Evolutionary conservation across 768 basidiomycete genomes (phyloP).

Genomic region (Suillus fuscotomentosus): DNA sequence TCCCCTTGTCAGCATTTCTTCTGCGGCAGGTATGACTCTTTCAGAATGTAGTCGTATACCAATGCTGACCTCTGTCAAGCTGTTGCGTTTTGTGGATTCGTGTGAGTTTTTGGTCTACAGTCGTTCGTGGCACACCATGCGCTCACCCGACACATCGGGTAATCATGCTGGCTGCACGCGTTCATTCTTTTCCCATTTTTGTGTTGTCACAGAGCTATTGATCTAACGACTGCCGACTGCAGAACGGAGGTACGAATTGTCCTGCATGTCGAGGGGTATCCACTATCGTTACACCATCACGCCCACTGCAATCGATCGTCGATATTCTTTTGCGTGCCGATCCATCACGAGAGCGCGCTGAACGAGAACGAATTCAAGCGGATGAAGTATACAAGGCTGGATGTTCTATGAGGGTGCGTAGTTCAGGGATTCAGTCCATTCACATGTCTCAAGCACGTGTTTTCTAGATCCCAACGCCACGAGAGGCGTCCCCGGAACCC

Average conservation of each 20-base stretch:
- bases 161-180: background rate
- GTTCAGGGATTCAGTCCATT: background rate
- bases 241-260: conserved; percentile 87
- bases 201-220: background rate
- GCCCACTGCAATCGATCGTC: conserved; percentile 68
- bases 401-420: conserved; percentile 58
- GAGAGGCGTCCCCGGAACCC: conserved; percentile 76
- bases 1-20: conserved; percentile 89
- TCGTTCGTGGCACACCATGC: background rate
- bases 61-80: conserved; percentile 53
- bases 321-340: conserved; percentile 70
- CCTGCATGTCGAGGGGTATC: conserved; percentile 78
- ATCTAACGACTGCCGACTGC: conserved; percentile 16
- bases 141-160: background rate
- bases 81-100: conserved; percentile 83
- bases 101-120: conserved; percentile 46
- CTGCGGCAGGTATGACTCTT: conserved; percentile 69
- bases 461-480: conserved; percentile 67
- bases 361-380: conserved; percentile 74
- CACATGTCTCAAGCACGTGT: background rate
- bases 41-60: background rate
- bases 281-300: conserved; percentile 67
- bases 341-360: conserved; percentile 65
- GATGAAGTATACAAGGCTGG: conserved; percentile 76
- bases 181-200: background rate